Evolutionary conservation across 768 basidiomycete genomes (phyloP), one percentile per base, ranked within the genome.

Genomic region (Lactarius sp.): DNA sequence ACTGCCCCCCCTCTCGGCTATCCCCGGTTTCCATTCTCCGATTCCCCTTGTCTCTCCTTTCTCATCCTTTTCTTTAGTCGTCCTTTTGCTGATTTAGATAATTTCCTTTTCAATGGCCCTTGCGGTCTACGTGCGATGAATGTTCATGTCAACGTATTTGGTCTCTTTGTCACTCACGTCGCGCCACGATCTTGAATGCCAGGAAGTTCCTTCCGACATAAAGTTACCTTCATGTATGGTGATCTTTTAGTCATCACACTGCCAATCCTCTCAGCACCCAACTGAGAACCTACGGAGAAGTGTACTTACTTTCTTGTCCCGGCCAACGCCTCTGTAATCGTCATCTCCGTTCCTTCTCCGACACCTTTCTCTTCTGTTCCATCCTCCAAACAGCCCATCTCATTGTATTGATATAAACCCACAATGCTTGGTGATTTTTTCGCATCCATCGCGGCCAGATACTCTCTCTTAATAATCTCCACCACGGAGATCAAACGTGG

Each of bases 401-500:
- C 80, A 66, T 91, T 92, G 75, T 91, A 92, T 71, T 92, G 90
- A 70, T 90, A 82, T 39, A 92, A 73, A 3, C 90, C 90, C 4
- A 73, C 72, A 33, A 75, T 59, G 2, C 57, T 54, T 6, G 69
- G 69, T 4, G 55, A 20, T 13, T 33, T 39, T 51, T 47, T 67
- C 76, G 70, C 50, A 77, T 76, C 79, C 6, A 87, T 75, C 16
- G 71, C 71, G 60, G 84, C 84, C 59, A 90, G 65, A 70, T 85
- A 92, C 70, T 92, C 88, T 33, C 92, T 83, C 70, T 94, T 94
- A 69, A 92, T 83, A 60, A 94, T 90, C 73, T 95, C 92, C 0
- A 85, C 85, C 4, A 92, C 87, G 0, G 86, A 84, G 42, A 94
- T 77, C 8, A 95, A 79, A 0, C 87, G 83, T 0, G 90, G 84